phyloP scores from a whole-genome alignment of 176 grass and related monocot genomes.

The maize (Zea mays) region DNA sequence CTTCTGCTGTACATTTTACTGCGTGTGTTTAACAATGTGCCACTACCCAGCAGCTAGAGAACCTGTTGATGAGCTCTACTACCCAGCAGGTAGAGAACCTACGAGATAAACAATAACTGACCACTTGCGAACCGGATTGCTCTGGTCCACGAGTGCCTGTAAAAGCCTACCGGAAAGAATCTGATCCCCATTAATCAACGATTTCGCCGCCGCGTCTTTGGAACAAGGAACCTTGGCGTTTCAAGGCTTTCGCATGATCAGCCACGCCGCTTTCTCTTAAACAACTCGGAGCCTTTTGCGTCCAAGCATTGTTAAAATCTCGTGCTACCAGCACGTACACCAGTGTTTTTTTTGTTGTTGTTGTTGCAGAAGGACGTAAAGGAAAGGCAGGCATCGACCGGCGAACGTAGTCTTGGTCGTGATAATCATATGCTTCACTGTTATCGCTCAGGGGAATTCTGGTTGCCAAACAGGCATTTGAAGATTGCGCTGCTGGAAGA shows the following conservation, averaged over 20 bases:
- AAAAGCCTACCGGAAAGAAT: slow-evolving; percentile 41
- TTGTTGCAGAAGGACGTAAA: neutral
- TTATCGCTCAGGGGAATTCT: slow-evolving; percentile 13
- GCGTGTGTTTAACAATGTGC: slow-evolving; percentile 14
- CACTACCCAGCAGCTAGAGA: neutral
- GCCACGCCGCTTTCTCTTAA: slow-evolving; percentile 20
- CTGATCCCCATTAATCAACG: slow-evolving; percentile 35
- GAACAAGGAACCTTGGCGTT: slow-evolving; percentile 38
- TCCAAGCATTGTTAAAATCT: neutral
- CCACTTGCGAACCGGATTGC: slow-evolving; percentile 3
- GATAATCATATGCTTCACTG: slow-evolving; percentile 7
- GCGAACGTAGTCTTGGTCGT: slow-evolving; percentile 8
- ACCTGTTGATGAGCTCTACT: neutral
- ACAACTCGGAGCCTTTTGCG: neutral
- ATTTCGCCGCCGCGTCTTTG: slow-evolving; percentile 16
- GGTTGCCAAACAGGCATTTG: neutral
- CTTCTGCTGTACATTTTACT: neutral
- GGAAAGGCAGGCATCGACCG: slow-evolving; percentile 7
- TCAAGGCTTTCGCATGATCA: slow-evolving; percentile 29
- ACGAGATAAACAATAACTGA: slow-evolving; percentile 35
- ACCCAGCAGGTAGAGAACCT: neutral
- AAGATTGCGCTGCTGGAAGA: neutral
- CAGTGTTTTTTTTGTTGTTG: slow-evolving; percentile 38
- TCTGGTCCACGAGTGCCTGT: slow-evolving; percentile 29
- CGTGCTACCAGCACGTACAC: slow-evolving; percentile 12